Base-by-base conservation (phyloP, 1,284 basidiomycete species). In the Agroathelia rolfsii region DNA sequence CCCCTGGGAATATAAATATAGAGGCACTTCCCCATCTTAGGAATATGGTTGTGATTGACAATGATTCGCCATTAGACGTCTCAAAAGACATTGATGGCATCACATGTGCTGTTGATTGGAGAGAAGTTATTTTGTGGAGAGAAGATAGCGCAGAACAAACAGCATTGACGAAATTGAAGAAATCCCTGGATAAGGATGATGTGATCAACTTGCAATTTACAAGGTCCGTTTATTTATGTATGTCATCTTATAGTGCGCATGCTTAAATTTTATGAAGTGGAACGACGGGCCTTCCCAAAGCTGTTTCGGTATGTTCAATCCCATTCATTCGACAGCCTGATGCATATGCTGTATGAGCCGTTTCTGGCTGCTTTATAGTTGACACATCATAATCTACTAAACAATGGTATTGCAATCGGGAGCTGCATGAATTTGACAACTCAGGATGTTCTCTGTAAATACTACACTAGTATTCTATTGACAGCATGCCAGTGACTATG, bases 381-480 rank as follows among this genome's bases (percentile, higher is more conserved):
- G 23, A 84, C 82, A 0, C 83, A 86, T 50, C 61, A 62, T 29
- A 86, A 86, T 46, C 61, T 89, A 1, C 57, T 89, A 12, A 89
- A 89, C 50, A 89, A 89, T 41, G 82, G 59, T 0, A 56, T 84
- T 4, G 73, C 69, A 4, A 83, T 81, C 28, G 83, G 74, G 4
- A 64, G 69, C 17, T 74, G 72, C 43, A 85, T 89, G 80, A 55
- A 59, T 34, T 56, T 87, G 22, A 70, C 73, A 0, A 55, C 69
- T 19, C 50, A 66, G 6, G 82, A 87, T 43, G 49, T 80, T 20
- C 52, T 87, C 3, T 85, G 82, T 80, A 44, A 23, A 76, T 57
- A 13, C 13, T 7, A 5, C 24, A n/a, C n/a, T n/a, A n/a, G n/a
- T n/a, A n/a, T n/a, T n/a, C n/a, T n/a, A n/a, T n/a, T n/a, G n/a